phyloP scores from a whole-genome alignment of 306 rosid species.

The Acacia melanoxylon region DNA sequence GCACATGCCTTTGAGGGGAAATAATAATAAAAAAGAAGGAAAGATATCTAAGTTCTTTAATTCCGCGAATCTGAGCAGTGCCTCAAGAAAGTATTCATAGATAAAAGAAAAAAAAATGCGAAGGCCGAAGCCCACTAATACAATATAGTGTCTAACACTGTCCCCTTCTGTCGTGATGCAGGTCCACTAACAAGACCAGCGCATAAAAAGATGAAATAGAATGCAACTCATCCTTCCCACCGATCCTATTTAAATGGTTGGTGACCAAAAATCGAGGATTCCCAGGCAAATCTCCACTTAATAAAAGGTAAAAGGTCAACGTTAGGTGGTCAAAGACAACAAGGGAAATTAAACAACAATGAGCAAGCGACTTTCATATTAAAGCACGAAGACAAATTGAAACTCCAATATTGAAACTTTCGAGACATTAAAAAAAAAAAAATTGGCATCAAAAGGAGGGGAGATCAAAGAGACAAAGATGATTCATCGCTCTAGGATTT shows the following conservation, averaged over 20 bases:
- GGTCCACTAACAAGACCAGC: constrained; percentile 49
- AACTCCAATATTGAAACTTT: constrained; percentile 49
- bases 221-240: constrained; percentile 43
- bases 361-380: constrained; percentile 39
- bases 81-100: constrained; percentile 35
- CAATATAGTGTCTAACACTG: constrained; percentile 35
- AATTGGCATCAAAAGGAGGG: constrained; percentile 56
- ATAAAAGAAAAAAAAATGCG: constrained; percentile 32
- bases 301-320: constrained; percentile 49
- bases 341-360: constrained; percentile 37
- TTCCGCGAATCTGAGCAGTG: constrained; percentile 33
- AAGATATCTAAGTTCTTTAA: constrained; percentile 22
- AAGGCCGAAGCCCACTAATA: constrained; percentile 31
- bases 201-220: constrained; percentile 62
- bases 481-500: constrained; percentile 32
- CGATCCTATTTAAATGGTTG: constrained; percentile 39
- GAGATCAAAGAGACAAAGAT: constrained; percentile 40
- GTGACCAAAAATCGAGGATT: constrained; percentile 32
- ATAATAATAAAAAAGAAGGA: background rate
- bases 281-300: constrained; percentile 42
- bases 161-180: constrained; percentile 49
- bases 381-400: constrained; percentile 43
- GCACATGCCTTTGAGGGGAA: background rate
- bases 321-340: constrained; percentile 49
- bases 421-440: constrained; percentile 33